phyloP scores from a whole-genome alignment of 257 asterid genomes.

The Salvia hispanica region DNA sequence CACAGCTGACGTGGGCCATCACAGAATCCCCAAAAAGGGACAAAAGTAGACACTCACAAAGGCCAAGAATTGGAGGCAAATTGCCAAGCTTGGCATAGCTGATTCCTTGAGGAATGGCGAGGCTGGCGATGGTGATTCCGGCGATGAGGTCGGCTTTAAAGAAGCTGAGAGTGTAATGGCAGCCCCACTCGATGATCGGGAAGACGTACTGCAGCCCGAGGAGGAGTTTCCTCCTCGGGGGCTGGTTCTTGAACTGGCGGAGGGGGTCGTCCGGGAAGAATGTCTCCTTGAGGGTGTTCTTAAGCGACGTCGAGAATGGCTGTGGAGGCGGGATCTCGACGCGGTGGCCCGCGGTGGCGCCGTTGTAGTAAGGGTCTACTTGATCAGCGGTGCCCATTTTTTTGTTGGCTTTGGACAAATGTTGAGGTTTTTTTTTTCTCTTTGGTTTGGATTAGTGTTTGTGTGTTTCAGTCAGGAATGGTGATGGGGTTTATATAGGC shows the following conservation, averaged over 20 bases:
- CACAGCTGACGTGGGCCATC: too few species aligned
- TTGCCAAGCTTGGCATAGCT: slow-evolving; percentile 94
- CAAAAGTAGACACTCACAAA: slow-evolving; percentile 52
- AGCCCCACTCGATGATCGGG: slow-evolving; percentile 92
- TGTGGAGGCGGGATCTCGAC: slow-evolving; percentile 76
- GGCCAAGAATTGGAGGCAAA: slow-evolving; percentile 90
- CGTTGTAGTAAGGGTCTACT: slow-evolving; percentile 24
- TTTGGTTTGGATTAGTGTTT: background rate
- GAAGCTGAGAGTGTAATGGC: slow-evolving; percentile 55
- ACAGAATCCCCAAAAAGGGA: too few species aligned
- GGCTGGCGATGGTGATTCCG: slow-evolving; percentile 95
- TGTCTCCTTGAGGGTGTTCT: slow-evolving; percentile 68
- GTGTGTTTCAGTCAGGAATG: background rate
- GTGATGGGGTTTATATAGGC: slow-evolving; percentile 43
- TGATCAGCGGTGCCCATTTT: slow-evolving; percentile 67
- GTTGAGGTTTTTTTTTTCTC: background rate
- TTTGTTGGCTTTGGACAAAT: background rate
- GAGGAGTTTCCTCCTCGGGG: slow-evolving; percentile 43
- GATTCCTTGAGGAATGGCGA: slow-evolving; percentile 96
- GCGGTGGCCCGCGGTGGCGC: slow-evolving; percentile 32
- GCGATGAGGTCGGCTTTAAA: slow-evolving; percentile 75
- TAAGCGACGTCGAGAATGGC: slow-evolving; percentile 59
- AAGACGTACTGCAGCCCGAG: slow-evolving; percentile 74
- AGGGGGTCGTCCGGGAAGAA: slow-evolving; percentile 91
- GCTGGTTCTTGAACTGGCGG: slow-evolving; percentile 85